Base-by-base conservation (phyloP, 2,329 filamentous ascomycete genomes). In the Aureobasidium mangrovei region DNA sequence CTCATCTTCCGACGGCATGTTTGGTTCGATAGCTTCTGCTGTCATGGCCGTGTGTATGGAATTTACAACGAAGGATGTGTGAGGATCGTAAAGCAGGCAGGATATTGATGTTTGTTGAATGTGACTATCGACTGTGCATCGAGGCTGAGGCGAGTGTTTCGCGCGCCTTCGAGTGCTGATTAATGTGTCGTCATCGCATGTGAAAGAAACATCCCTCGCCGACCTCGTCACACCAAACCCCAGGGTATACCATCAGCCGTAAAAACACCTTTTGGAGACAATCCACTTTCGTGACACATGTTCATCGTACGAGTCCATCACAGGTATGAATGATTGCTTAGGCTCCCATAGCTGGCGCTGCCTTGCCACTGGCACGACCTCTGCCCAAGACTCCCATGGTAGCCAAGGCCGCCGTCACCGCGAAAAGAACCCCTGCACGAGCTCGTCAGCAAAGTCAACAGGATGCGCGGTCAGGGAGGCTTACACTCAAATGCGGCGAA, bases 401-500 rank as follows among this genome's bases (percentile, higher is more conserved):
- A 3, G 77, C 72, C 46, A 80, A 65, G 7, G 73, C 67, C 1
- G 72, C 76, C 1, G 79, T 80, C 24, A 69, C 70, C 2, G 72
- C 65, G 59, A 81, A 82, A 4, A 74, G 62, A n/a, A 75, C 61
- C 77, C 77, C 79, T 53, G 39, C 39, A 55, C 40, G 8, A 43
- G 47, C 24, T 36, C 46, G 41, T 57, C 43, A 57, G 56, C 36
- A 42, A 28, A 7, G 29, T 28, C 10, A 18, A 8, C 24, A 28
- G 12, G 4, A 7, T 46, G 26, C 10, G 26, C 27, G 3, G 2
- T 10, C 26, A 8, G 27, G 10, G 24, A 31, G 9, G 67, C 68
- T 54, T 64, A 72, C 78, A 87, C 52, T 81, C 74, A 64, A 86
- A 80, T 61, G 84, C 86, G 4, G 77, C 82, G 62, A 88, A 84